Percentiles rank a stretch among this genome's conserved stretches.
phyloP scores from a whole-genome alignment of 2,329 filamentous ascomycete species.

The Penicillium sp. region DNA sequence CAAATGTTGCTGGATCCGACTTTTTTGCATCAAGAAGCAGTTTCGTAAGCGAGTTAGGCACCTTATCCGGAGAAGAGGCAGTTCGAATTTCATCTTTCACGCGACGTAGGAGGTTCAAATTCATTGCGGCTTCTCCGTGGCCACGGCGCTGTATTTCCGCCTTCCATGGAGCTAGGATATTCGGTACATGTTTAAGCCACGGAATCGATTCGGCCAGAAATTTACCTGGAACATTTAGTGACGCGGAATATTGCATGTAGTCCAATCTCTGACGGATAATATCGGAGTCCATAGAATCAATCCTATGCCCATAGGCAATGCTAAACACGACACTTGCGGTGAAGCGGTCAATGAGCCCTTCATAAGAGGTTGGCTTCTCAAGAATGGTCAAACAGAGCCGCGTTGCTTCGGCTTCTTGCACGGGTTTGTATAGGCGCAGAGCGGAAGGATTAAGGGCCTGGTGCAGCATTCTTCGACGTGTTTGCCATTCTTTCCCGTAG shows the following conservation, averaged over 20 bases:
- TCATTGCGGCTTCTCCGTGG: conserved; percentile 30
- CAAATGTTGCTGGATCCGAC: conserved; percentile 36
- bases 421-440: conserved; percentile 53
- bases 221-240: conserved; percentile 53
- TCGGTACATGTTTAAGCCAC: conserved; percentile 49
- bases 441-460: conserved; percentile 55
- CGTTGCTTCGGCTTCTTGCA: conserved; percentile 55
- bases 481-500: conserved; percentile 55
- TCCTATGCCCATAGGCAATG: conserved; percentile 55
- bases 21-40: conserved; percentile 48
- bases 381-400: conserved; percentile 50
- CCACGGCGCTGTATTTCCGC: conserved; percentile 20
- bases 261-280: conserved; percentile 52
- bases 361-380: conserved; percentile 46
- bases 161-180: conserved; percentile 53
- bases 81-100: conserved; percentile 38
- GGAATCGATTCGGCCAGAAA: conserved; percentile 54
- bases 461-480: conserved; percentile 50
- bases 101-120: conserved; percentile 47
- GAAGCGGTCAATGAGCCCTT: conserved; percentile 51
- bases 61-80: conserved; percentile 29
- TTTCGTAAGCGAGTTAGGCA: conserved; percentile 51
- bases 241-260: conserved; percentile 55
- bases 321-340: conserved; percentile 56
- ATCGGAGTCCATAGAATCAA: conserved; percentile 52